These are phyloP conservation scores for Thymus mandschuricus DNA, from an alignment of 257 asterid genomes.

Conservation along the genomic window DNA sequence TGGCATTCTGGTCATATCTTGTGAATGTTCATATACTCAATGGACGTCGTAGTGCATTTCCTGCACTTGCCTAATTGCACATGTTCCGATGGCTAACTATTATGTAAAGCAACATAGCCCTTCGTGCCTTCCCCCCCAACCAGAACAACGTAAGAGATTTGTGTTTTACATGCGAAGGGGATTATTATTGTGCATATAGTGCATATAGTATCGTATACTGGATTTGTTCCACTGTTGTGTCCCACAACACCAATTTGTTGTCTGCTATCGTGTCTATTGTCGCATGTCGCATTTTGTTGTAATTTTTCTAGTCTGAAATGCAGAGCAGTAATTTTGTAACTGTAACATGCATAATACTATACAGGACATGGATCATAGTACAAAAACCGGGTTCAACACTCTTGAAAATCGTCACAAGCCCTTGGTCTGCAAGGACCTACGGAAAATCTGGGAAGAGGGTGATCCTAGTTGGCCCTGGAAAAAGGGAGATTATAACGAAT, in stretches of 20 bases:
- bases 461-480: conserved; percentile 63
- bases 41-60: conserved; percentile 10
- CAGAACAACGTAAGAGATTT: neutral
- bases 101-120: neutral
- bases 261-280: conserved; percentile 14
- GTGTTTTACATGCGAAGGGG: neutral
- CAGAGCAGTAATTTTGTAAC: conserved; percentile 2
- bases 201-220: conserved; percentile 10
- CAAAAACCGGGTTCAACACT: conserved; percentile 59
- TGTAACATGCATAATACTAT: conserved; percentile 21
- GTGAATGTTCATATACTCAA: conserved; percentile 15
- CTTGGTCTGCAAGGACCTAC: conserved; percentile 79
- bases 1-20: conserved; percentile 7
- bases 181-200: conserved; percentile 9
- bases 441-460: conserved; percentile 64
- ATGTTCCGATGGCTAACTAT: conserved; percentile 10
- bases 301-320: conserved; percentile 7
- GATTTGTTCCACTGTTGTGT: neutral
- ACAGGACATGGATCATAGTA: conserved; percentile 68
- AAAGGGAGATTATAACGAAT: conserved; percentile 70
- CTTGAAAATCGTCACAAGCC: conserved; percentile 73
- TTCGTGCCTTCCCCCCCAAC: neutral
- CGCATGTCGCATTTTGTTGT: neutral
- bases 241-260: neutral
- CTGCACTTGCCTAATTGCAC: conserved; percentile 16